Base-by-base conservation (phyloP, 148 eudicot species). In the Rheum nobile region DNA sequence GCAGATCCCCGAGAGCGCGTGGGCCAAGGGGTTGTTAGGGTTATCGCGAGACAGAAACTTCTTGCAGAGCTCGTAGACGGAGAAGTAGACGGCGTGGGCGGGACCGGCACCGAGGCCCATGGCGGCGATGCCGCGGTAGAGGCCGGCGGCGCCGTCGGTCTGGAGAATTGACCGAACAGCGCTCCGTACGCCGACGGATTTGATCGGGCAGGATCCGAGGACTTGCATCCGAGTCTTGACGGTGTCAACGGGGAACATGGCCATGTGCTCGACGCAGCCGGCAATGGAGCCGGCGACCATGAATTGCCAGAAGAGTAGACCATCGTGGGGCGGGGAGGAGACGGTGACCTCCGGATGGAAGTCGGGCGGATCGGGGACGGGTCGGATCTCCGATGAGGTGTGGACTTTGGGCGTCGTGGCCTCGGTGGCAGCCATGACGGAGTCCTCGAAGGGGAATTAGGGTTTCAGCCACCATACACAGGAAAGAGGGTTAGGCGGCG, bases 21-120 rank as follows among this genome's bases (percentile, higher is more conserved):
- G 96, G 0, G 89, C 98, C 6, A 75, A 35, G 24, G 81, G 78
- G 38, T 90, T 85, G 32, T 90, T 83, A 1, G 83, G 84, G 59
- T 85, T 82, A 0, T 84, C 87, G 0, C 82, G 72, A 0, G 88
- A 77, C 3, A 94, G 79, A 0, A 74, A 6, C 80, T 91, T 80
- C 80, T 94, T 94, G 44, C 88, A 90, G 5, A 79, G 13, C 81
- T 93, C 98, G 57, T 93, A 93, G 0, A 91, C 87, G 0, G 96
- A 87, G 79, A 91, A 93, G 71, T 93, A 91, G 4, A 88, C 97
- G 1, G 98, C 97, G 80, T 93, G 98, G 13, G 98, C 98, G 1
- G 98, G 98, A 2, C 98, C 98, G 1, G 98, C 98, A 1, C 98
- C 98, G 2, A 93, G 92, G 3, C 88, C 98, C 98, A 93, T 93